Evolutionary conservation across 306 rosid species (phyloP).

Genomic region (Vigna nakashimae): DNA sequence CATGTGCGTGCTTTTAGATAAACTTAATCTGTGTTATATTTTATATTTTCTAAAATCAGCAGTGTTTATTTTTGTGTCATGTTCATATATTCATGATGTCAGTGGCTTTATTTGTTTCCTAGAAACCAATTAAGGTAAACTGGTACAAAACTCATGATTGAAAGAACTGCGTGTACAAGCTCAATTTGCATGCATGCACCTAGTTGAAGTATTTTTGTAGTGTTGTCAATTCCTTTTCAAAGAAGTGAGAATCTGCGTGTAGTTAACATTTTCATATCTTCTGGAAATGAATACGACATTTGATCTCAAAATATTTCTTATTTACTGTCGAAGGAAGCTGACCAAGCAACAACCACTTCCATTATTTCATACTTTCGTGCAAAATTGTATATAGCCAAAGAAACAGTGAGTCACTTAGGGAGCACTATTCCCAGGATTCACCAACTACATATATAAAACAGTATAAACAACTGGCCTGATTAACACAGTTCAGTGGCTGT

Average conservation of each 20-base stretch:
- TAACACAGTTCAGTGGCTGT: not conserved
- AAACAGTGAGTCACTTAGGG: slow-evolving; percentile 2
- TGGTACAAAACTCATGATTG: not conserved
- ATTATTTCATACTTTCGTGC: slow-evolving; percentile 31
- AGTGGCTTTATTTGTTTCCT: not conserved
- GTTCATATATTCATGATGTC: not conserved
- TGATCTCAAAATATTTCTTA: slow-evolving; percentile 39
- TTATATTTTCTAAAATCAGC: too few species aligned
- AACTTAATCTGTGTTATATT: too few species aligned
- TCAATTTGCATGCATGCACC: slow-evolving; percentile 24
- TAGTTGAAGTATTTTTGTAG: slow-evolving; percentile 19
- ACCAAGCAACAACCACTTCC: slow-evolving; percentile 36
- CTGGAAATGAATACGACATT: slow-evolving; percentile 46
- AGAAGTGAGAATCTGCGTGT: not conserved
- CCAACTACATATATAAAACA: not conserved
- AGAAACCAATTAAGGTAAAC: not conserved
- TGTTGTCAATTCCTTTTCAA: slow-evolving; percentile 38
- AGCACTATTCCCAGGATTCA: not conserved
- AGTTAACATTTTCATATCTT: slow-evolving; percentile 17
- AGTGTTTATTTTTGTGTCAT: not conserved
- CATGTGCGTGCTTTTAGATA: too few species aligned
- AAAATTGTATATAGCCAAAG: slow-evolving; percentile 16
- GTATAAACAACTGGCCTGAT: not conserved
- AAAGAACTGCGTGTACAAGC: not conserved
- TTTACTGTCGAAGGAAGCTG: slow-evolving; percentile 44